A percentile compares a stretch with the other conserved stretches of the same genome.
Conservation (phyloP, 805 yeast species). For the Ogataea methanolica region DNA sequence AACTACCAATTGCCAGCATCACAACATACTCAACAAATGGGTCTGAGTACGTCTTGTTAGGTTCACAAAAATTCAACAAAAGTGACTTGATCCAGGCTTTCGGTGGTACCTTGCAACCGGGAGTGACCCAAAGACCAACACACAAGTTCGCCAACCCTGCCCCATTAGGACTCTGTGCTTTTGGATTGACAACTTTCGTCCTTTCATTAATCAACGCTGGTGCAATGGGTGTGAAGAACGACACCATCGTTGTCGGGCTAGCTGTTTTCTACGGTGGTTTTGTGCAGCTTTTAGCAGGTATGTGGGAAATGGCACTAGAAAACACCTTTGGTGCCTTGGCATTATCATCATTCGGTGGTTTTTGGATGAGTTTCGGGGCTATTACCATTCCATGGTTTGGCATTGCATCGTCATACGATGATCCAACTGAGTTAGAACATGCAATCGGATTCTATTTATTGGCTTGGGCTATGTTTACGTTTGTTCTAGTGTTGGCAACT, state of each 20-base stretch:
- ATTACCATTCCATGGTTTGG: conserved; percentile 56
- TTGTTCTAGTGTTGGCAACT: conserved; percentile 51
- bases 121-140: conserved; percentile 50
- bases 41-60: conserved; percentile 51
- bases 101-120: conserved; percentile 83
- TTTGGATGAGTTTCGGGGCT: conserved; percentile 74
- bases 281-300: conserved; percentile 66
- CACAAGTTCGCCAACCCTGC: conserved; percentile 70
- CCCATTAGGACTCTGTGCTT: conserved; percentile 68
- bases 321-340: conserved; percentile 74
- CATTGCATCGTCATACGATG: conserved; percentile 44
- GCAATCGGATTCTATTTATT: conserved; percentile 55
- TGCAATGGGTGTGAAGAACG: conserved; percentile 62
- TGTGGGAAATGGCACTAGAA: conserved; percentile 69
- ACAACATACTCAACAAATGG: conserved; percentile 4
- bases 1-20: neutral
- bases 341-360: conserved; percentile 59
- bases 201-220: conserved; percentile 58
- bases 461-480: conserved; percentile 64
- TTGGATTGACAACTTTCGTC: conserved; percentile 67
- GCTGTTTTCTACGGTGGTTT: conserved; percentile 73
- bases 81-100: conserved; percentile 60
- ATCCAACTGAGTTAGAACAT: conserved; percentile 39
- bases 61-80: conserved; percentile 62
- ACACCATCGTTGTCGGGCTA: conserved; percentile 58